phyloP scores from a whole-genome alignment of 176 grass and related monocot genomes.

The Triticum timopheevii region DNA sequence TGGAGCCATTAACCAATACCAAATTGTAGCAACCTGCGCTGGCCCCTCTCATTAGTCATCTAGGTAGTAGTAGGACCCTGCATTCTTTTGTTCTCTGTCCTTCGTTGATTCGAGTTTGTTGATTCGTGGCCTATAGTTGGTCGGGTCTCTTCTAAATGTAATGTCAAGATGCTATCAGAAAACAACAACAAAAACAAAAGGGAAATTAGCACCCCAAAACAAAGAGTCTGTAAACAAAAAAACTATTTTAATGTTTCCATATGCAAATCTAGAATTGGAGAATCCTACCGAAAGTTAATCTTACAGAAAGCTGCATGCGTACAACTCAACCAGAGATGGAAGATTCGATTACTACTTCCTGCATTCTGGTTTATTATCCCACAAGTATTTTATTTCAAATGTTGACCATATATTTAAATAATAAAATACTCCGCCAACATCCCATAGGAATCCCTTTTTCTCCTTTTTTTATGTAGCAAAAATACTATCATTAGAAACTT shows the following conservation, averaged over 20 bases:
- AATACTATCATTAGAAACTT: no score
- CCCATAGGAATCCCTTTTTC: no score
- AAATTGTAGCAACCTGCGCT: slow-evolving; percentile 2
- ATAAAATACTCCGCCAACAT: background rate
- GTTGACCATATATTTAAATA: background rate
- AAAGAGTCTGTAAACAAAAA: background rate
- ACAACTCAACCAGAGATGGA: background rate
- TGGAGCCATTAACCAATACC: background rate
- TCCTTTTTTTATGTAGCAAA: background rate
- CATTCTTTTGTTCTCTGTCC: slow-evolving; percentile 27
- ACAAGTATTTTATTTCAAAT: background rate
- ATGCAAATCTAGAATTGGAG: background rate
- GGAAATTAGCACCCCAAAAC: background rate
- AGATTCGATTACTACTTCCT: background rate
- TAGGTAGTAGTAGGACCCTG: slow-evolving; percentile 22
- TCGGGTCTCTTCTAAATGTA: slow-evolving; percentile 15
- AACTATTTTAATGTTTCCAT: background rate
- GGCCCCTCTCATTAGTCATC: background rate
- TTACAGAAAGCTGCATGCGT: background rate
- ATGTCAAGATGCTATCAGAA: slow-evolving; percentile 24
- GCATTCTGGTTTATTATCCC: background rate
- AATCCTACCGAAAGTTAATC: slow-evolving; percentile 5
- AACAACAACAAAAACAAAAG: background rate
- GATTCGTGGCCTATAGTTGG: slow-evolving; percentile 16
- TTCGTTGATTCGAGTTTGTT: slow-evolving; percentile 20